Conservation (phyloP, 768 basidiomycete genomes). For the Hydnum rufescens region DNA sequence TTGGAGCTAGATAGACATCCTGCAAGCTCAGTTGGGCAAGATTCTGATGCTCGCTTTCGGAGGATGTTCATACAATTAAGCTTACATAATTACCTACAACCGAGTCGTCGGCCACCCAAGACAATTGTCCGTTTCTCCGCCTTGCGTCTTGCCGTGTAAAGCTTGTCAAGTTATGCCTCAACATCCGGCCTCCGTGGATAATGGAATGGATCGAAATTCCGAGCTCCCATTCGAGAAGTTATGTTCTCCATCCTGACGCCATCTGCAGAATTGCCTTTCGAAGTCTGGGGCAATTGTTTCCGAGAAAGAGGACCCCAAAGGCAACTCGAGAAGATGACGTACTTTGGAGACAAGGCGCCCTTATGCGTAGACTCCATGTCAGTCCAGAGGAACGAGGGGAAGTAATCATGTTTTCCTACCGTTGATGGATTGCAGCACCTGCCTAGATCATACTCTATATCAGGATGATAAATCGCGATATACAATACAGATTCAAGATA, state of each 20-base stretch:
- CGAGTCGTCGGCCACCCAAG: slow-evolving; percentile 49
- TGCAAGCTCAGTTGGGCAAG: slow-evolving; percentile 37
- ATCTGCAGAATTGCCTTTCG: not conserved
- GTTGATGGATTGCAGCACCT: slow-evolving; percentile 51
- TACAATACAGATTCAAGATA: slow-evolving; percentile 11
- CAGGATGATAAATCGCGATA: not conserved
- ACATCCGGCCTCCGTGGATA: too few species aligned
- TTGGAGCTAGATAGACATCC: slow-evolving; percentile 72
- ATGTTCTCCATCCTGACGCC: slow-evolving; percentile 56
- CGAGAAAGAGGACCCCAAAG: slow-evolving; percentile 27
- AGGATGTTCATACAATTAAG: too few species aligned
- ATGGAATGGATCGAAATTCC: slow-evolving; percentile 82
- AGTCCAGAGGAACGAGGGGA: not conserved
- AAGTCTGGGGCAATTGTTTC: not conserved
- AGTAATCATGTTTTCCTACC: slow-evolving; percentile 23
- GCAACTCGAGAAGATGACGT: slow-evolving; percentile 63
- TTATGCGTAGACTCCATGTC: slow-evolving; percentile 15
- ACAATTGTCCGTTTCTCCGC: slow-evolving; percentile 70
- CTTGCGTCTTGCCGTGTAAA: slow-evolving; percentile 75
- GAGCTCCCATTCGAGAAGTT: slow-evolving; percentile 58
- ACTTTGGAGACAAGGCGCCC: slow-evolving; percentile 79
- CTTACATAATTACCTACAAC: slow-evolving; percentile 24
- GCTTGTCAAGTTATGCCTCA: slow-evolving; percentile 69
- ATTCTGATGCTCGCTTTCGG: too few species aligned
- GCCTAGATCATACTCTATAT: slow-evolving; percentile 21